Evolutionary conservation across 2,329 filamentous ascomycete genomes (phyloP), one percentile per base, ranked within the genome.

Genomic region (Xylaria digitata): DNA sequence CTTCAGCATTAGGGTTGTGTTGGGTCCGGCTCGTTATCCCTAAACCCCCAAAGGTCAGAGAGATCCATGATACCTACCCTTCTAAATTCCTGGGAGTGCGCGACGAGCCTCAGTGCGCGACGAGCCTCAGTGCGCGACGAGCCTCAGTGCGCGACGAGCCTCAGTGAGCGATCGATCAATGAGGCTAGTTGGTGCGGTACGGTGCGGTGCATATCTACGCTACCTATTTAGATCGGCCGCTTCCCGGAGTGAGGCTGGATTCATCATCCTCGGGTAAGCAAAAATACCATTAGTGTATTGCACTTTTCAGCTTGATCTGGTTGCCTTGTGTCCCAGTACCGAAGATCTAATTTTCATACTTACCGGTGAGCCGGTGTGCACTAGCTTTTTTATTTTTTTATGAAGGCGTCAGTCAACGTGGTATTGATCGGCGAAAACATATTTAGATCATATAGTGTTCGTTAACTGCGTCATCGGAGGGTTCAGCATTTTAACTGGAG

Each of bases 221-320:
- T 34, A 13, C 9, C 9, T 30, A 40, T 32, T 37, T 54, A 50
- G 54, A 45, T 42, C 9, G 48, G 60, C 55, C 61, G 60, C 49
- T 60, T 37, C 48, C 59, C 61, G 65, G 60, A 60, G 49, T 64
- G 65, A 67, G 65, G 55, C 65, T 67, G 45, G 56, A 55, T 21
- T 52, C 43, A 15, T 55, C 9, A 45, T 40, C 40, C 7, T 49
- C 56, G 55, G 55, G 40, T 64, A 59, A 60, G 53, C 53, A 58
- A 6, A 6, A 23, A 21, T 5, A 55, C 26, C 5, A 48, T 63
- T 17, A 19, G 34, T 17, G 13, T 42, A 15, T 26, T n/a, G 8
- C 17, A 23, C 15, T 26, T 26, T 45, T 11, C 9, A 63, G 61
- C 37, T 21, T 37, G 13, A 15, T 13, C 37, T 63, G 53, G 32